These are phyloP conservation scores for Coriaria nepalensis DNA, from an alignment of 306 rosid genomes.

Conservation along the genomic window DNA sequence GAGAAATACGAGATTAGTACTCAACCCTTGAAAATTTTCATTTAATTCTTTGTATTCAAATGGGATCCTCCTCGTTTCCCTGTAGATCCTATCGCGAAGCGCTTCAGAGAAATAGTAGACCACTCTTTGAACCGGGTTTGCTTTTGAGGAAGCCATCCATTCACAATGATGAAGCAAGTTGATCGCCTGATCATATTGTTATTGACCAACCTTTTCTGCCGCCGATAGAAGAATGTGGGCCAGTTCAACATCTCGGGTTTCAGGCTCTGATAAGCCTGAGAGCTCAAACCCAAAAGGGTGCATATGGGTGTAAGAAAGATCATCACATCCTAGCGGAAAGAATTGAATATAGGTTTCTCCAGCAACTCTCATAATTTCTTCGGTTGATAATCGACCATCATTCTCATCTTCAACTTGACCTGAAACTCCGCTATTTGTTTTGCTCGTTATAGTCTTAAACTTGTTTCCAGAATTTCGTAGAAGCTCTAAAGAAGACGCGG, in stretches of 20 bases:
- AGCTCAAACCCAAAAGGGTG: constrained; percentile 47
- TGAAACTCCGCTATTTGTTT: constrained; percentile 1
- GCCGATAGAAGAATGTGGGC: constrained; percentile 54
- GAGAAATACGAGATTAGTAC: constrained; percentile 5
- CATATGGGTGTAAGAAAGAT: constrained; percentile 19
- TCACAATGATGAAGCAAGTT: constrained; percentile 40
- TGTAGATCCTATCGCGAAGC: constrained; percentile 43
- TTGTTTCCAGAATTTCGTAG: constrained; percentile 32
- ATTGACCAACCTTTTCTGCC: constrained; percentile 51
- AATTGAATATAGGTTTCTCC: constrained; percentile 58
- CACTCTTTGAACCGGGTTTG: constrained; percentile 35
- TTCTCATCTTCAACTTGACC: constrained; percentile 2
- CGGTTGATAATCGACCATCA: constrained; percentile 33
- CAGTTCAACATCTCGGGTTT: constrained; percentile 53
- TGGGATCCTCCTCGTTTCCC: constrained; percentile 23
- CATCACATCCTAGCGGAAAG: constrained; percentile 27
- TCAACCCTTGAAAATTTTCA: constrained; percentile 7
- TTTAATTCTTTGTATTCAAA: constrained; percentile 5
- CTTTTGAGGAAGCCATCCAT: constrained; percentile 24
- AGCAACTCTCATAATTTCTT: constrained; percentile 51
- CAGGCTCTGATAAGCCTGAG: constrained; percentile 32
- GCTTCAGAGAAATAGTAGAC: constrained; percentile 43
- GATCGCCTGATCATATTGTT: constrained; percentile 49
- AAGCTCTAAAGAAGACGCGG: constrained; percentile 38
- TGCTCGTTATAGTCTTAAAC: constrained; percentile 25